Evolutionary conservation across 228 moss, liverwort and hornwort species (phyloP), one percentile per base, ranked within the genome.

Genomic region (Sphagnum magellanicum): DNA sequence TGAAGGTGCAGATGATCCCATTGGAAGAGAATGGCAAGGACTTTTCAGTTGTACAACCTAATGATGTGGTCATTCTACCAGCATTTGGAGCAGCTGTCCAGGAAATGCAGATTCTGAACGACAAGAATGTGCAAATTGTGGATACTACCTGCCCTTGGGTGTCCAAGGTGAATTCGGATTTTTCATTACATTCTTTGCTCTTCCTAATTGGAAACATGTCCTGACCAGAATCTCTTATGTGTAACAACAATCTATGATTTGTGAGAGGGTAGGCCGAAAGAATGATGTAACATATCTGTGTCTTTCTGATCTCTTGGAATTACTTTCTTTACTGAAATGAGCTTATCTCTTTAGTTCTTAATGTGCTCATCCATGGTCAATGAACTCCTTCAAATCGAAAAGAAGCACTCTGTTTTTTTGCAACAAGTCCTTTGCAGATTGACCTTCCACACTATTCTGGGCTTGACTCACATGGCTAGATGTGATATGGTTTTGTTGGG

Each of bases 71-170:
- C 7, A 92, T 98, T 49, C 73, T 98, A 57, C 98, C 98, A 57
- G 98, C 98, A 47, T 98, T 98, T 73, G 98, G 98, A 76, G 98
- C 98, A 48, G 88, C 92, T 1, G 90, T 98, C 16, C 85, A 87
- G 69, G 98, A 98, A 71, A 92, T 98, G 91, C 90, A 86, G 77
- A 75, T 87, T 16, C 78, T 98, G 58, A 89, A 78, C 50, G 79
- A 85, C 4, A 93, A 91, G 78, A 91, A 91, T 61, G 93, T 98
- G 14, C 98, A 93, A 69, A 93, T 98, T 67, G 98, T 98, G 12
- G 98, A 98, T 67, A 98, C 98, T n/a, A 98, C 98, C 63, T 98
- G 98, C 74, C 98, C 98, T 5, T 98, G 98, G 98, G 98, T 98
- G 61, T 98, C 98, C 0, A 98, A 98, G 84, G 97, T 96, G 32